phyloP scores from a whole-genome alignment of 2,329 filamentous ascomycete genomes.

The Fusarium xyrophilum region DNA sequence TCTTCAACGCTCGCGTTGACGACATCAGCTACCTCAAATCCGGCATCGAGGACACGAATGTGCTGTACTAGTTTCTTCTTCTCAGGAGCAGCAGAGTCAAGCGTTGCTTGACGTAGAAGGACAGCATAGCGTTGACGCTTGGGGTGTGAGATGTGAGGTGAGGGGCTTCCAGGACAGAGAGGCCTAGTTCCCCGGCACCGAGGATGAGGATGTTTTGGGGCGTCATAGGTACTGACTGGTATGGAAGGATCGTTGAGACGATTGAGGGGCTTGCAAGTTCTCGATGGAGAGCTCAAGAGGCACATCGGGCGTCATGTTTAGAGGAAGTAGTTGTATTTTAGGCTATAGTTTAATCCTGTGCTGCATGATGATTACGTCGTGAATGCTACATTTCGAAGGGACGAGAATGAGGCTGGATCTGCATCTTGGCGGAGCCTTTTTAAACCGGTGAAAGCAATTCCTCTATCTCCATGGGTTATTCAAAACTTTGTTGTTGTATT shows the following conservation, averaged over 20 bases:
- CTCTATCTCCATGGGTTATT: slow-evolving; percentile 4
- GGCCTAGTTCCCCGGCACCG: slow-evolving; percentile 71
- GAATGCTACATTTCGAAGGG: not conserved
- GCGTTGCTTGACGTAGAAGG: slow-evolving; percentile 59
- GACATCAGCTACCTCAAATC: slow-evolving; percentile 55
- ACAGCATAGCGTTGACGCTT: slow-evolving; percentile 54
- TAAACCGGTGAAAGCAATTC: not conserved
- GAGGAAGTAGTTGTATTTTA: slow-evolving; percentile 11
- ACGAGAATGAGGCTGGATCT: not conserved
- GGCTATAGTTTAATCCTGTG: slow-evolving; percentile 18
- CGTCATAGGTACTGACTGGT: slow-evolving; percentile 29
- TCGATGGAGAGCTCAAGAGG: slow-evolving; percentile 39
- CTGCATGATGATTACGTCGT: slow-evolving; percentile 3
- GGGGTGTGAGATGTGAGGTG: slow-evolving; percentile 55
- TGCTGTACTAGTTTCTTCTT: slow-evolving; percentile 47
- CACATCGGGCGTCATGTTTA: slow-evolving; percentile 25
- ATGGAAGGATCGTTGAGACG: slow-evolving; percentile 33
- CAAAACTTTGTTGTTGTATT: not conserved
- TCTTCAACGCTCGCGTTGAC: slow-evolving; percentile 46
- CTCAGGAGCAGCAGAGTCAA: slow-evolving; percentile 48
- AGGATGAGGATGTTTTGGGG: slow-evolving; percentile 60
- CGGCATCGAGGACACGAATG: slow-evolving; percentile 49
- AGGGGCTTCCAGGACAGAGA: slow-evolving; percentile 60
- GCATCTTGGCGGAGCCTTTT: slow-evolving; percentile 12
- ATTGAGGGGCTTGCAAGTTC: slow-evolving; percentile 38